Base-by-base conservation (phyloP, 306 rosid genomes). In the Potentilla sterilis region DNA sequence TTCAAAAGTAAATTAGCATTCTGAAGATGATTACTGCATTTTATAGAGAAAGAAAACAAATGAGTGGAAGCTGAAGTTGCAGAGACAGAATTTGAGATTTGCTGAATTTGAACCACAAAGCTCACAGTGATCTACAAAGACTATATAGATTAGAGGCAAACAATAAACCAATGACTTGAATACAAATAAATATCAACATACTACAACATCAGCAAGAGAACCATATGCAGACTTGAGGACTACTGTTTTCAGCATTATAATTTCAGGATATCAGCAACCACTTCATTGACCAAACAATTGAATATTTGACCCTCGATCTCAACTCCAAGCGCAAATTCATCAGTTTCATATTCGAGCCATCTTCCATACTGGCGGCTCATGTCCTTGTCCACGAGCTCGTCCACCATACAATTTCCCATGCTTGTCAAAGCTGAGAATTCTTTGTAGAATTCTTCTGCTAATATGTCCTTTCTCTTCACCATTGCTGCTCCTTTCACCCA, bases 381-480 rank as follows among this genome's bases (percentile, higher is more conserved):
- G 85, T 95, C 98, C 81, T 84, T 89, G 80, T 85, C 92, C 78
- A 95, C 97, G 49, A 95, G 93, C 73, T 90, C 97, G 71, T 92
- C 97, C 2, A 94, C 98, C 96, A 90, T 92, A 49, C 88, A 86
- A 66, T 92, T 95, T 43, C 91, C 85, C 97, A 87, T 73, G 77
- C 82, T 91, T 40, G 62, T 85, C 91, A 88, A 92, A 66, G 84
- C 81, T 18, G 80, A 85, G 75, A 95, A 84, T 80, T 95, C 97
- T 79, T 90, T 90, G 75, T 82, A 86, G 70, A 95, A 80, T 61
- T 90, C 92, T 75, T 85, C 87, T 44, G 91, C 88, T 80, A 95
- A 80, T 84, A 76, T 75, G 49, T 89, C 97, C 40, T 87, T 89
- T 76, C 91, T 87, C 81, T 79, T 86, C 85, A 92, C 83, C 86